Evolutionary conservation across 2,329 filamentous ascomycete genomes (phyloP).

Genomic region (Scytalidium sp.): DNA sequence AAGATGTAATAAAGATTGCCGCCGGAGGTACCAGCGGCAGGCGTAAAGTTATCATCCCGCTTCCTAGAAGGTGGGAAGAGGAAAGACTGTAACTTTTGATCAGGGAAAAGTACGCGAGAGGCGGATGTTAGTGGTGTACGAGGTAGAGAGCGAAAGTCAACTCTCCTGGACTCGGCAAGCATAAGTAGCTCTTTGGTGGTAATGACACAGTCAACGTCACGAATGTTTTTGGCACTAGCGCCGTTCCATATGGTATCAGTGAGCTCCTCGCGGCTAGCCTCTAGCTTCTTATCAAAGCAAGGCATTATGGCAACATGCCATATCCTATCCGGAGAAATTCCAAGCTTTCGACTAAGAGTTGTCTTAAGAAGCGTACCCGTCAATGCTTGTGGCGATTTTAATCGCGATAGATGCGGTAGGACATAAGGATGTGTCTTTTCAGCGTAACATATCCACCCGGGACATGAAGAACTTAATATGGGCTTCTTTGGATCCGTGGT

Average conservation of each 20-base stretch:
- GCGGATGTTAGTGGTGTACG: slow-evolving; percentile 47
- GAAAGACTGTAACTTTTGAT: slow-evolving; percentile 66
- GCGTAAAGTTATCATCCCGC: slow-evolving; percentile 42
- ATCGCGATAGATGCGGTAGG: slow-evolving; percentile 80
- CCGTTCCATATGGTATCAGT: slow-evolving; percentile 74
- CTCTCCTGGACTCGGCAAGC: slow-evolving; percentile 75
- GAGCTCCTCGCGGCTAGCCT: slow-evolving; percentile 89
- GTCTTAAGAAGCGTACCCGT: slow-evolving; percentile 90
- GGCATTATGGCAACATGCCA: slow-evolving; percentile 98
- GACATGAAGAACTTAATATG: slow-evolving; percentile 85
- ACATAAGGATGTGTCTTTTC: slow-evolving; percentile 97
- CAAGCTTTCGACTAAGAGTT: slow-evolving; percentile 68
- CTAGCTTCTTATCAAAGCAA: slow-evolving; percentile 98
- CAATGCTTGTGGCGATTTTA: slow-evolving; percentile 93
- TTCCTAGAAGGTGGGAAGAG: slow-evolving; percentile 59
- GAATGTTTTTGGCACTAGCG: slow-evolving; percentile 53
- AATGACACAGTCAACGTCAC: slow-evolving; percentile 97
- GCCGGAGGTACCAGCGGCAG: slow-evolving; percentile 74
- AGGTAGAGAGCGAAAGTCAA: slow-evolving; percentile 74
- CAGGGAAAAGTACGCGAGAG: slow-evolving; percentile 64
- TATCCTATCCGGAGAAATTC: slow-evolving; percentile 73
- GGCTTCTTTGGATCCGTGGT: slow-evolving; percentile 41
- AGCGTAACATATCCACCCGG: slow-evolving; percentile 98
- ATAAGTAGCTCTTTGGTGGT: slow-evolving; percentile 93
- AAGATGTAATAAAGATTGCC: slow-evolving; percentile 87